Evolutionary conservation across 2,329 filamentous ascomycete species (phyloP).

Genomic region (Monosporascus sp.): DNA sequence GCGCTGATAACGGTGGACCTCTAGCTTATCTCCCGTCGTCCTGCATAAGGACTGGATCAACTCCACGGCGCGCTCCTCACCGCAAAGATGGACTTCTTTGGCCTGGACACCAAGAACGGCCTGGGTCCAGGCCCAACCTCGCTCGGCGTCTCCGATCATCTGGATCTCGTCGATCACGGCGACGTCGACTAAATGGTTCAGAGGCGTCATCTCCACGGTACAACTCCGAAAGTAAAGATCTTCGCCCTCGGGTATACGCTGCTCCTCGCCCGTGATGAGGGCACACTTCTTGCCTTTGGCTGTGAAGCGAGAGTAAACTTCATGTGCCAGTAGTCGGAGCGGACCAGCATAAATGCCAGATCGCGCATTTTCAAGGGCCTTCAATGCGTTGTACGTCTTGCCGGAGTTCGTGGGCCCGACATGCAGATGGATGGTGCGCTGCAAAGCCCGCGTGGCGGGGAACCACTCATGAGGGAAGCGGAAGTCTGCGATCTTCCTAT

Average conservation of each 20-base stretch:
- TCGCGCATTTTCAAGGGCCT: slow-evolving; percentile 71
- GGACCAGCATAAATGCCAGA: slow-evolving; percentile 88
- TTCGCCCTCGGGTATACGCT: slow-evolving; percentile 58
- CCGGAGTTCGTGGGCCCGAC: slow-evolving; percentile 97
- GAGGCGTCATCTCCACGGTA: slow-evolving; percentile 81
- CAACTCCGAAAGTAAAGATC: slow-evolving; percentile 68
- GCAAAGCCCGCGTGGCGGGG: slow-evolving; percentile 72
- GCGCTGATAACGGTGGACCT: slow-evolving; percentile 78
- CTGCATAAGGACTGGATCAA: slow-evolving; percentile 74
- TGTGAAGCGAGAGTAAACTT: slow-evolving; percentile 84
- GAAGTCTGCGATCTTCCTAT: slow-evolving; percentile 69
- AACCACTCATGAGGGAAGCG: slow-evolving; percentile 93
- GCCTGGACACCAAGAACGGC: slow-evolving; percentile 83
- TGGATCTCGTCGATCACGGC: slow-evolving; percentile 98
- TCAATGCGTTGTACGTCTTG: slow-evolving; percentile 91
- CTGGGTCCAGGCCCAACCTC: slow-evolving; percentile 93
- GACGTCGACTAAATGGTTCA: slow-evolving; percentile 64
- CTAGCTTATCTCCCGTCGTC: slow-evolving; percentile 73
- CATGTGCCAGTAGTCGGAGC: slow-evolving; percentile 80
- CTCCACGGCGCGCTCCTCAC: slow-evolving; percentile 76
- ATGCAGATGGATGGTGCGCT: slow-evolving; percentile 83
- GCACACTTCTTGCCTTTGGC: slow-evolving; percentile 73
- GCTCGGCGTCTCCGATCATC: slow-evolving; percentile 77
- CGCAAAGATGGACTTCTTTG: slow-evolving; percentile 87
- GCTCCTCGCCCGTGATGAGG: slow-evolving; percentile 87